These are phyloP conservation scores for Podospora pseudocomata DNA, from an alignment of 495 filamentous ascomycete species.

Conservation along the genomic window DNA sequence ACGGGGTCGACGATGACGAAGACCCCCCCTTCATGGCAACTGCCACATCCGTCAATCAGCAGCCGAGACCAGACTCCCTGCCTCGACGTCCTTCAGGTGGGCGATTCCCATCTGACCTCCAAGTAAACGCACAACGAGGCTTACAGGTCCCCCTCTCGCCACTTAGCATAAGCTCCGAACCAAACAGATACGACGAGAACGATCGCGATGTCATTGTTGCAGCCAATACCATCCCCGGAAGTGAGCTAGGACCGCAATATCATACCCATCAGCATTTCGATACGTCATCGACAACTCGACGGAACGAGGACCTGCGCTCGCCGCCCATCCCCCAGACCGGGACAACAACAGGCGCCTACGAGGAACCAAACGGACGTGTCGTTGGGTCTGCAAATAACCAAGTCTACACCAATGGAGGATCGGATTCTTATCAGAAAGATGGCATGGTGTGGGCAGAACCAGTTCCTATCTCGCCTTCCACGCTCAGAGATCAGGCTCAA, in stretches of 20 bases:
- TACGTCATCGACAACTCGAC: neutral
- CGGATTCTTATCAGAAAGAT: neutral
- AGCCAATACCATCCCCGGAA: constrained; percentile 49
- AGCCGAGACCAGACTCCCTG: constrained; percentile 43
- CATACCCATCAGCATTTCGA: neutral
- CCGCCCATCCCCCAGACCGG: neutral
- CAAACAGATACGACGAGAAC: constrained; percentile 48
- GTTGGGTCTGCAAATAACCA: neutral
- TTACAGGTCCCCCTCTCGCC: constrained; percentile 72
- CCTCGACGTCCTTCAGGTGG: constrained; percentile 73
- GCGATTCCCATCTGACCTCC: constrained; percentile 82
- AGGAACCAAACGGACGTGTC: neutral
- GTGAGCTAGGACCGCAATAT: constrained; percentile 34
- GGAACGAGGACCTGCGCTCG: neutral
- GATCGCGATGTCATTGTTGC: constrained; percentile 58
- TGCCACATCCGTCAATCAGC: constrained; percentile 45
- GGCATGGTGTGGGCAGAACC: constrained; percentile 16
- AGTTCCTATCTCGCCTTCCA: constrained; percentile 8
- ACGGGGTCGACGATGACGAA: constrained; percentile 82
- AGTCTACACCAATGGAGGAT: neutral
- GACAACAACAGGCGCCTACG: neutral
- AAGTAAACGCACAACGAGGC: constrained; percentile 66
- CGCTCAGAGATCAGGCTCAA: constrained; percentile 5
- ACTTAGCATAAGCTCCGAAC: constrained; percentile 70
- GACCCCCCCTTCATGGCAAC: constrained; percentile 66